These are phyloP conservation scores for Exsudoporus floridanus DNA, from an alignment of 1,284 basidiomycete genomes.

Conservation along the genomic window DNA sequence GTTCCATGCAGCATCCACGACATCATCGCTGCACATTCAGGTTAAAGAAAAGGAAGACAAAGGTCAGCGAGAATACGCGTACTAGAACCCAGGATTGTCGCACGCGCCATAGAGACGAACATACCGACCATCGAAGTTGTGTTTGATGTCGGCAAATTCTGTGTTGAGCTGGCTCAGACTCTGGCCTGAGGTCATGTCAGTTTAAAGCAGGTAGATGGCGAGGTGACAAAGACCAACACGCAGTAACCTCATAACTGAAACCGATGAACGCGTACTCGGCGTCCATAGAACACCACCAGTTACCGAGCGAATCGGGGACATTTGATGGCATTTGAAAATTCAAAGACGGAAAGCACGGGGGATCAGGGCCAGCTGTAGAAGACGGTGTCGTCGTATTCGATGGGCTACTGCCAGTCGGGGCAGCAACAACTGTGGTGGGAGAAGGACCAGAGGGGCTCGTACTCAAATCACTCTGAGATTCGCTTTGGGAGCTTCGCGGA, in stretches of 20 bases:
- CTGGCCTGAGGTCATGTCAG: constrained; percentile 42
- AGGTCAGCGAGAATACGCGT: constrained; percentile 21
- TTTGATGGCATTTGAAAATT: constrained; percentile 56
- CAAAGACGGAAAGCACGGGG: constrained; percentile 51
- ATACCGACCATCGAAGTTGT: constrained; percentile 63
- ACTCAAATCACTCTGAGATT: not conserved
- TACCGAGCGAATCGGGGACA: constrained; percentile 45
- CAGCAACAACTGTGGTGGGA: not conserved
- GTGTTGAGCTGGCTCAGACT: constrained; percentile 45
- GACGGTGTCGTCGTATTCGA: not conserved
- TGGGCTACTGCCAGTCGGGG: not conserved
- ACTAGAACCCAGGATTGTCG: constrained; percentile 67
- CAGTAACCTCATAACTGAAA: constrained; percentile 68
- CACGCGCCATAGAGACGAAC: constrained; percentile 71
- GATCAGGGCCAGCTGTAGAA: not conserved
- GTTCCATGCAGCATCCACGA: constrained; percentile 71
- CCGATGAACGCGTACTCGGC: constrained; percentile 73
- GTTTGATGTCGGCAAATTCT: constrained; percentile 64
- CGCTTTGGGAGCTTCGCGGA: constrained; percentile 12
- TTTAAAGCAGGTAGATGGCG: not conserved
- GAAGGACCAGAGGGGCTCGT: not conserved
- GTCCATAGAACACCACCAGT: constrained; percentile 66
- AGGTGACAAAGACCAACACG: constrained; percentile 41
- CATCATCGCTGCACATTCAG: constrained; percentile 50
- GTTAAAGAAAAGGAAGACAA: not conserved